Base-by-base conservation (phyloP, 1,284 basidiomycete genomes). In the Thecaphora thlaspeos region DNA sequence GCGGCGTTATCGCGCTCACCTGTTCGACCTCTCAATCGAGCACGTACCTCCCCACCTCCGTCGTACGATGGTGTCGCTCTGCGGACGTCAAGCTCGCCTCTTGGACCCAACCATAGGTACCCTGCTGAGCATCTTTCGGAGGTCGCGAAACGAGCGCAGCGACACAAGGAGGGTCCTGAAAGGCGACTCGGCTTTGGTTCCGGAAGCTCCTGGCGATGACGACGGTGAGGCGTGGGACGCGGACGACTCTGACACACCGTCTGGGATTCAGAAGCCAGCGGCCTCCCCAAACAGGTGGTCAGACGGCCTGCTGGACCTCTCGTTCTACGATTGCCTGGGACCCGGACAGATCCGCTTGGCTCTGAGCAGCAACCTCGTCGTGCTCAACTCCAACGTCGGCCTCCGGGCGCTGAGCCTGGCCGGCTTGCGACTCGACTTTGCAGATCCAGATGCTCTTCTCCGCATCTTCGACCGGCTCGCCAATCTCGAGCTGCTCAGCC, bases 371-470 rank as follows among this genome's bases (percentile, higher is more conserved):
- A 34, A 34, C 11, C 32, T 34, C 11, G 32, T 34, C 32, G 9
- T 34, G 4, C 37, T 15, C 19, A 15, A 45, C 2, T 10, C 37
- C 11, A 24, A 48, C 37, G 11, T 51, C 2, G 48, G 49, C 3
- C 56, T 68, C 9, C 49, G 55, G 8, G 45, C 48, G 40, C 51
- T 61, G 36, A 56, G 51, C 46, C 40, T 68, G 2, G 56, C 64
- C n/a, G 57, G 64, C 21, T 57, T 41, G 37, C 47, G 41, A 24
- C 38, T 61, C 3, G 50, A 59, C 36, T 51, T 51, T 18, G 19
- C 43, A 10, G n/a, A 22, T 44, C n/a, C 18, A 3, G 34, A 44
- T 10, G 4, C 26, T 0, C 41, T 63, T 41, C 40, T 48, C 15
- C 11, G 53, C 2, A 26, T 55, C 18, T 38, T 68, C 12, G 37